phyloP scores from a whole-genome alignment of 177 flowering plant genomes.

The Vitis hybrid region DNA sequence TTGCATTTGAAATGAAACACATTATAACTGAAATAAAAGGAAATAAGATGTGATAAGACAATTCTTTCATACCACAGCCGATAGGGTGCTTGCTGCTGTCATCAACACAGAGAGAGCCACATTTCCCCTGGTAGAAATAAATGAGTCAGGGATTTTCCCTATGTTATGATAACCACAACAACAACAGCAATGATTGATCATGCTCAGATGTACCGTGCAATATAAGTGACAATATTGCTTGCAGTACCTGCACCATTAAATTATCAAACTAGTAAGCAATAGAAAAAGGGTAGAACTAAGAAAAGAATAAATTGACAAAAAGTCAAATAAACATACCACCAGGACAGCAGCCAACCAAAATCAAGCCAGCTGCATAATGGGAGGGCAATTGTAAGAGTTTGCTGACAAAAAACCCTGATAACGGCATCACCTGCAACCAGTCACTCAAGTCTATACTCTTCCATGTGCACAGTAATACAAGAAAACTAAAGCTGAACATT shows the following conservation, averaged over 20 bases:
- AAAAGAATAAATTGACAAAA: background rate
- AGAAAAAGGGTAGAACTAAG: background rate
- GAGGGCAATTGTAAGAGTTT: conserved; percentile 77
- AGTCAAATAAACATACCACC: conserved; percentile 52
- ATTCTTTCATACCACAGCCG: conserved; percentile 57
- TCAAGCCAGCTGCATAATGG: conserved; percentile 89
- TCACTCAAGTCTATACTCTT: background rate
- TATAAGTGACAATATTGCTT: conserved; percentile 87
- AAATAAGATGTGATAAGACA: conserved; percentile 1
- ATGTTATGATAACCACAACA: background rate
- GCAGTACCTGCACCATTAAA: conserved; percentile 71
- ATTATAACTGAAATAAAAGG: background rate
- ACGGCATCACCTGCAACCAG: conserved; percentile 77
- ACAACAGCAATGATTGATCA: background rate
- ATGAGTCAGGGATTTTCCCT: conserved; percentile 10
- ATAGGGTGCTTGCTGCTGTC: conserved; percentile 89
- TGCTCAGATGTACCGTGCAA: conserved; percentile 62
- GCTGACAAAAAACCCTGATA: conserved; percentile 78
- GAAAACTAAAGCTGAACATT: too few relatives aligned
- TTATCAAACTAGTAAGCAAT: conserved; percentile 1
- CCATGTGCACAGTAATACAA: too few relatives aligned
- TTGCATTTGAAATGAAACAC: too few relatives aligned
- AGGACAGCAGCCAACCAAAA: conserved; percentile 91
- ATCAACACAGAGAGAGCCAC: conserved; percentile 91
- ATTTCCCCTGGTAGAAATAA: conserved; percentile 61